Percentiles rank a stretch among this genome's conserved stretches.
These are phyloP conservation scores for Phytopythium chamaehyphon DNA, from an alignment of 352 stramenopile species.

Conservation along the genomic window DNA sequence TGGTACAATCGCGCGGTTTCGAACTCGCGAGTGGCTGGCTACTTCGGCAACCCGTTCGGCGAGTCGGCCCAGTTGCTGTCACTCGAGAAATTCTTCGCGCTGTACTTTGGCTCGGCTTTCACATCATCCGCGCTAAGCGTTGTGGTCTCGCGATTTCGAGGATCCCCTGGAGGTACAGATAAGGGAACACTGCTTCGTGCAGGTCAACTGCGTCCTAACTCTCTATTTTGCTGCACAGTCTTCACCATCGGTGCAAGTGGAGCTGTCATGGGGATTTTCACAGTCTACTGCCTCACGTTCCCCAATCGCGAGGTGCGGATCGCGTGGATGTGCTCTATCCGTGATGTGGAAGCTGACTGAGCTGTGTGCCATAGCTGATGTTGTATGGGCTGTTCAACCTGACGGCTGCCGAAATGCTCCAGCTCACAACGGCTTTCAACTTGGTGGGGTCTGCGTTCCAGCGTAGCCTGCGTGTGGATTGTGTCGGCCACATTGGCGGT, in stretches of 20 bases:
- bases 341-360: too few species aligned
- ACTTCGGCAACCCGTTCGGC: constrained; percentile 16
- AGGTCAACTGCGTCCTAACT: not conserved
- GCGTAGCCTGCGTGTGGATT: constrained; percentile 59
- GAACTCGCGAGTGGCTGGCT: constrained; percentile 42
- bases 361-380: constrained; percentile 29
- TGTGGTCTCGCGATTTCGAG: constrained; percentile 57
- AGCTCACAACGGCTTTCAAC: constrained; percentile 62
- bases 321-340: not conserved
- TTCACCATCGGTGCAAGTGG: constrained; percentile 81
- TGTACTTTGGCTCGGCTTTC: constrained; percentile 72
- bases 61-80: constrained; percentile 31
- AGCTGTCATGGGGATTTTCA: constrained; percentile 77
- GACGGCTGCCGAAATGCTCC: constrained; percentile 55
- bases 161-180: constrained; percentile 40
- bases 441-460: constrained; percentile 56
- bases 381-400: constrained; percentile 62
- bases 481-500: constrained; percentile 71
- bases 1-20: constrained; percentile 53
- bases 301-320: constrained; percentile 53
- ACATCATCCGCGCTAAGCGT: constrained; percentile 68
- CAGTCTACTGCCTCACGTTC: constrained; percentile 69
- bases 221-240: constrained; percentile 26
- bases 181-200: not conserved
- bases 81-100: constrained; percentile 57